Evolutionary conservation across 345 rosid species (phyloP).

Genomic region (Turritis glabra): DNA sequence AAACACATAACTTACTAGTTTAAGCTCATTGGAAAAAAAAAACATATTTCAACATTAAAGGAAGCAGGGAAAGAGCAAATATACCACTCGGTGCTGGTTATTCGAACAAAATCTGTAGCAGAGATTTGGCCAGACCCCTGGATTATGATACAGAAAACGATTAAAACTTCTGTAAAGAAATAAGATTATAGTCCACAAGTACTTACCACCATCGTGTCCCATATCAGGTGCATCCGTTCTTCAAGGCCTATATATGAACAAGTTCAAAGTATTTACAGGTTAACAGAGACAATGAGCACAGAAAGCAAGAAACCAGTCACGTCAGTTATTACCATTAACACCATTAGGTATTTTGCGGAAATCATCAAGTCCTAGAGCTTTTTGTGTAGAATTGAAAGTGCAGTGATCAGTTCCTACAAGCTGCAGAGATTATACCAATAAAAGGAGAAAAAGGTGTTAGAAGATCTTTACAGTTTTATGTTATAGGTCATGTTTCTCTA

Average conservation of each 20-base stretch:
- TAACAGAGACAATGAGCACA: constrained; percentile 6
- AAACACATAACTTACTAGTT: not conserved
- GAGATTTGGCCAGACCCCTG: constrained; percentile 84
- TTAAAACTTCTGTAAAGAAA: not conserved
- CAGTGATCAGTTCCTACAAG: constrained; percentile 99
- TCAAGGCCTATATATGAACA: constrained; percentile 64
- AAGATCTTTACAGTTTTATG: not conserved
- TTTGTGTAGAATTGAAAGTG: constrained; percentile 79
- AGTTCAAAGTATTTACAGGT: constrained; percentile 5
- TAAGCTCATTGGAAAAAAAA: not conserved
- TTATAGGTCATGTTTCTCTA: constrained; percentile 3
- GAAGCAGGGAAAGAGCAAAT: constrained; percentile 16
- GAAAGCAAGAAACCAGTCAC: constrained; percentile 25
- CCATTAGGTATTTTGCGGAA: constrained; percentile 95
- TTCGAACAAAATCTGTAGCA: constrained; percentile 63
- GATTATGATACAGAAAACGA: constrained; percentile 14
- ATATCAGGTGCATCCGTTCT: constrained; percentile 97
- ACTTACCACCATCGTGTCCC: constrained; percentile 98
- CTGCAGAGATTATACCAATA: constrained; percentile 46
- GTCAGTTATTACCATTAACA: constrained; percentile 67
- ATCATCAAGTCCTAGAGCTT: constrained; percentile 80
- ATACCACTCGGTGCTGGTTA: constrained; percentile 88
- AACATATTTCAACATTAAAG: not conserved
- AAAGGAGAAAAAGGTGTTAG: not conserved
- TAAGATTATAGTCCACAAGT: constrained; percentile 1